A percentile compares a stretch with the other conserved stretches of the same genome.
Conservation (phyloP, 2,329 filamentous ascomycete genomes). For the Ophiocordyceps camponoti-floridani region DNA sequence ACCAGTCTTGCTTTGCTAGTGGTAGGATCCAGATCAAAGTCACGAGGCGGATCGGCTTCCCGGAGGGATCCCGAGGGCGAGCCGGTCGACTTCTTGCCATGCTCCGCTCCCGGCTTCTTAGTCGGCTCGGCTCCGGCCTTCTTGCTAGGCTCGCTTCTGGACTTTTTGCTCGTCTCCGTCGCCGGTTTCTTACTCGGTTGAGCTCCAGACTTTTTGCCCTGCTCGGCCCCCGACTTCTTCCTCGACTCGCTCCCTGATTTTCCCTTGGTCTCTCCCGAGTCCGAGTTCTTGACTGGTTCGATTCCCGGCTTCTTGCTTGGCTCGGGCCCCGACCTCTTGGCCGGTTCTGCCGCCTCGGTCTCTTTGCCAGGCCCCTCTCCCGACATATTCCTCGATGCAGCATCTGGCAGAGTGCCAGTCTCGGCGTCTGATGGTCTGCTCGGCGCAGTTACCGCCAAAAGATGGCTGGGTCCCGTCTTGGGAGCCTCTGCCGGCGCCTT, state of each 20-base stretch:
- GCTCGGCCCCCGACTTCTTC: slow-evolving; percentile 3
- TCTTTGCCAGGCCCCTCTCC: background rate
- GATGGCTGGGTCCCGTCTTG: too few relatives aligned
- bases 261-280: background rate
- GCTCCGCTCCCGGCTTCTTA: background rate
- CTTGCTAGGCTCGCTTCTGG: background rate
- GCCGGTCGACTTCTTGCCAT: background rate
- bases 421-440: too few relatives aligned
- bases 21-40: slow-evolving; percentile 1
- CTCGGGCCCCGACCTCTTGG: background rate
- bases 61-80: background rate
- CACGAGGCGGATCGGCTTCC: background rate
- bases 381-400: background rate
- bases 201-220: slow-evolving; percentile 1
- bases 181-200: background rate
- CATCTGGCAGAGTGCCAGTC: too few relatives aligned
- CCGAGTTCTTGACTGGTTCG: background rate
- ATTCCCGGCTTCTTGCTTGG: background rate
- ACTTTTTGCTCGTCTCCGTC: background rate
- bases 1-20: slow-evolving; percentile 23
- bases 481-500: slow-evolving; percentile 21
- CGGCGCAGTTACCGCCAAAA: too few relatives aligned
- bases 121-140: background rate
- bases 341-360: background rate
- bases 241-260: background rate